phyloP scores from a whole-genome alignment of 2,329 filamentous ascomycete species.

The Colletotrichum neosansevieriae region DNA sequence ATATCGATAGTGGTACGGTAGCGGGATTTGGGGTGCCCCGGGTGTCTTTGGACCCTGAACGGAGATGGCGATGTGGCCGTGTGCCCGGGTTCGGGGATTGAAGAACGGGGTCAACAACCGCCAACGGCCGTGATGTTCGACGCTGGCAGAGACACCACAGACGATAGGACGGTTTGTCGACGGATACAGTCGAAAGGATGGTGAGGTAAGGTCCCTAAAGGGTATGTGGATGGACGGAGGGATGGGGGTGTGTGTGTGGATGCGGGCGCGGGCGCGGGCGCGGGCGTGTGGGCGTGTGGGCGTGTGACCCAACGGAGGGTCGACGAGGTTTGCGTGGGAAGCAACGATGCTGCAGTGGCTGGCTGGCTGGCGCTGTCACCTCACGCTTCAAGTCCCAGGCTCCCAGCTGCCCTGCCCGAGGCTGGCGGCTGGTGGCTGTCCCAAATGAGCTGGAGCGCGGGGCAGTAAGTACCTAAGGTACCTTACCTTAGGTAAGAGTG shows the following conservation, averaged over 20 bases:
- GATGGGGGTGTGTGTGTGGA: conserved; percentile 28
- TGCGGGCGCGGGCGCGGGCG: conserved; percentile 8
- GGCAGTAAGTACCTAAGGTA: background rate
- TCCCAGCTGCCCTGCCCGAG: too few relatives aligned
- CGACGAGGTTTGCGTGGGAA: conserved; percentile 16
- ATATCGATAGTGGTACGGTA: conserved; percentile 6
- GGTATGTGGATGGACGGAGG: conserved; percentile 23
- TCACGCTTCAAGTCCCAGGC: too few relatives aligned
- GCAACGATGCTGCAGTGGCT: conserved; percentile 11
- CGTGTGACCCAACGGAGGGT: conserved; percentile 25
- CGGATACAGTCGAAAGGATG: background rate
- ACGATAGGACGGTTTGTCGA: conserved; percentile 19
- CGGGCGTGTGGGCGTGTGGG: conserved; percentile 3
- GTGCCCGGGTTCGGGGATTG: conserved; percentile 24
- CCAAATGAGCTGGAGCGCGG: background rate
- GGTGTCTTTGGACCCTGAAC: conserved; percentile 35
- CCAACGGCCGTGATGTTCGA: conserved; percentile 24
- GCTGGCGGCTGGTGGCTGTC: conserved; percentile 18
- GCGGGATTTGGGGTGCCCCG: background rate
- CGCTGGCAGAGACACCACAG: conserved; percentile 6
- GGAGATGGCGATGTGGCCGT: conserved; percentile 24
- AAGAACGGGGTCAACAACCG: conserved; percentile 17
- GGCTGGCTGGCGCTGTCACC: too few relatives aligned
- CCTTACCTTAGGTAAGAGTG: too few relatives aligned
- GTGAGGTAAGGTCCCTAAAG: conserved; percentile 6